Evolutionary conservation across 371 early-diverging fungal species (phyloP), one percentile per base, ranked within the genome.

Genomic region (Rhizopus sp.): DNA sequence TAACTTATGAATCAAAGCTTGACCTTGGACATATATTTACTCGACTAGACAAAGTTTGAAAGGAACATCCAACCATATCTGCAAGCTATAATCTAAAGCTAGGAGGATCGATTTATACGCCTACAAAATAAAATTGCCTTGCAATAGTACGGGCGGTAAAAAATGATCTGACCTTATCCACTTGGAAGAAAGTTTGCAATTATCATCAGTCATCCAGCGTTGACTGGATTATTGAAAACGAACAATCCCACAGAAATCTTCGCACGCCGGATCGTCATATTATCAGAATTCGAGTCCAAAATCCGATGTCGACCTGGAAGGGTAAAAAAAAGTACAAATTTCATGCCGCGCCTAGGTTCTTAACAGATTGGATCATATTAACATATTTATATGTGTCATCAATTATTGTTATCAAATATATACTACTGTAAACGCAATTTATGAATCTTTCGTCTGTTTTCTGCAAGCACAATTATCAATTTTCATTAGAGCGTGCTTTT

Each of bases 51-150:
- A n/a, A 35, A 3, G 13, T 16, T 32, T 13, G n/a, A 7, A 1
- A 29, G 7, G 1, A 53, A n/a, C 15, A 47, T 13, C 40, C 40
- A 23, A 29, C 29, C n/a, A 38, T 40, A 29, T 52, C 30, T 13
- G 10, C 40, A 17, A 52, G 53, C 31, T 8, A 40, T 12, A 5
- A n/a, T 7, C 9, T 50, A 16, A 33, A 50, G 13, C 1, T 7
- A 12, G 12, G 31, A 16, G 57, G 49, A 49, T 3, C 15, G 10
- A 57, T 49, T 49, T 57, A 57, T 33, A 41, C 41, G 4, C 30
- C 39, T 2, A 29, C 48, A 0, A 56, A 56, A 48, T 32, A 48
- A 1, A 40, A 56, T 38, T 48, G 47, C 16, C 23, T 56, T 7
- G 55, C 55, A 16, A 34, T 33, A 6, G 17, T 55, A 3, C 45